phyloP scores from a whole-genome alignment of 2,329 filamentous ascomycete species.

The Neofusicoccum parvum region DNA sequence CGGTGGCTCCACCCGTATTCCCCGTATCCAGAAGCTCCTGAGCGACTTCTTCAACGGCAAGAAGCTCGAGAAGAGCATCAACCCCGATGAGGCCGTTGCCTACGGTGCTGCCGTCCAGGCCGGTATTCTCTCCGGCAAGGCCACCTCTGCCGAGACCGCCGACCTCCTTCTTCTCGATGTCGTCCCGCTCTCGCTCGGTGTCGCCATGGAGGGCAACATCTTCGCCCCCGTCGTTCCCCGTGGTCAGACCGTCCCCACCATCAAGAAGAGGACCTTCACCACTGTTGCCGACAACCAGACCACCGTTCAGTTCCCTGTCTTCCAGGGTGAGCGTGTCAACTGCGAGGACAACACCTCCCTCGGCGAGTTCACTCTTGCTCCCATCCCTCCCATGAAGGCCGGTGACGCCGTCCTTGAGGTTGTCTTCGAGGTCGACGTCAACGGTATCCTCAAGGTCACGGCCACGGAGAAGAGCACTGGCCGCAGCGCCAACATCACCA shows the following conservation, averaged over 20 bases:
- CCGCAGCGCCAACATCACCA: conserved; percentile 98
- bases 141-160: conserved; percentile 88
- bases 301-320: conserved; percentile 89
- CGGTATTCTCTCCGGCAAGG: conserved; percentile 98
- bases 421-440: conserved; percentile 99
- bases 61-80: conserved; percentile 99
- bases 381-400: conserved; percentile 82
- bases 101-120: conserved; percentile 99
- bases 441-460: conserved; percentile 99
- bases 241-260: conserved; percentile 63
- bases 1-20: conserved; percentile 98
- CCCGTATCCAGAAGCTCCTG: conserved; percentile 97
- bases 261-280: conserved; percentile 90
- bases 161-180: conserved; percentile 97
- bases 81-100: conserved; percentile 98
- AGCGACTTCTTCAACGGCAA: conserved; percentile 99
- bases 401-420: conserved; percentile 96
- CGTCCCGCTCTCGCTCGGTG: conserved; percentile 92
- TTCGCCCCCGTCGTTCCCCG: conserved; percentile 87
- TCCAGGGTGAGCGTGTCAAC: conserved; percentile 95
- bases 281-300: conserved; percentile 70
- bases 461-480: conserved; percentile 99
- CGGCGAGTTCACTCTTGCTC: conserved; percentile 94
- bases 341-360: conserved; percentile 98
- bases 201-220: conserved; percentile 99